phyloP scores from a whole-genome alignment of 768 basidiomycete species.

The Galerina sulciceps region DNA sequence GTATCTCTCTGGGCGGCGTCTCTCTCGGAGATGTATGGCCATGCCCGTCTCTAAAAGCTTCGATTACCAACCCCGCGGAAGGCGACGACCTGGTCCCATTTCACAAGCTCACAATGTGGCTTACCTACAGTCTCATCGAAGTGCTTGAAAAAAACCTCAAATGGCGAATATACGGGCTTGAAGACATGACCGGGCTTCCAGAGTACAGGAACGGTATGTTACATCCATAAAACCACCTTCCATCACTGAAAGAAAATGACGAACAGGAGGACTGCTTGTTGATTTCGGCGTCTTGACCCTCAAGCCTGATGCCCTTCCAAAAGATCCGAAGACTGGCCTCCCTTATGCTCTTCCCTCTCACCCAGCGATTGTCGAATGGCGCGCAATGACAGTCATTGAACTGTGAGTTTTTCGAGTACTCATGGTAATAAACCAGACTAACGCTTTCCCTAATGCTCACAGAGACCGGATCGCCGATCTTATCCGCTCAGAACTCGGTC shows the following conservation, averaged over 20 bases:
- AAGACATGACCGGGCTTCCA: conserved; percentile 89
- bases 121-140: conserved; percentile 88
- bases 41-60: conserved; percentile 51
- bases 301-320: conserved; percentile 56
- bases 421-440: not conserved
- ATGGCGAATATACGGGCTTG: conserved; percentile 83
- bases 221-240: not conserved
- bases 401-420: conserved; percentile 62
- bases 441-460: conserved; percentile 6
- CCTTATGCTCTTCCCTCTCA: conserved; percentile 76
- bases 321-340: conserved; percentile 53
- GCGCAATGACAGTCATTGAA: conserved; percentile 93
- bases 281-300: conserved; percentile 83
- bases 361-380: conserved; percentile 94
- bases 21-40: conserved; percentile 95
- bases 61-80: conserved; percentile 33
- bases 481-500: conserved; percentile 62
- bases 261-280: conserved; percentile 80
- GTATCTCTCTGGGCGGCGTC: conserved; percentile 67
- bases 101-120: conserved; percentile 96
- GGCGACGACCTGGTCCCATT: conserved; percentile 86
- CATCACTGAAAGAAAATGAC: not conserved
- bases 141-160: conserved; percentile 75
- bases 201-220: conserved; percentile 89
- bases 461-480: conserved; percentile 82